Base-by-base conservation (phyloP, 768 basidiomycete species). In the Podaxis sp. region DNA sequence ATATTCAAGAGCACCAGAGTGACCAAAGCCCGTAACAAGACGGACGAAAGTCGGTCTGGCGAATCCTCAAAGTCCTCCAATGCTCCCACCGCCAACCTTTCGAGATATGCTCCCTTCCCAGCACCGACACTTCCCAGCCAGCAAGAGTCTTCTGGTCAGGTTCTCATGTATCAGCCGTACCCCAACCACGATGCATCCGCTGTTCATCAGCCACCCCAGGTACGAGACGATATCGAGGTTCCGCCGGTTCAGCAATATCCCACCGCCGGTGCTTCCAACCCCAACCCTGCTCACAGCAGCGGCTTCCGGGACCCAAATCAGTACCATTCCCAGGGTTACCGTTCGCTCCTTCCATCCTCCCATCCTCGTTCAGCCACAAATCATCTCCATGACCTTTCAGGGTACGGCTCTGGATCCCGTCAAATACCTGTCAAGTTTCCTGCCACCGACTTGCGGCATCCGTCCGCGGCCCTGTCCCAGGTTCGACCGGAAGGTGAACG, bases 1-100 rank as follows among this genome's bases (percentile, higher is more conserved):
- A 72, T 85, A 55, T 91, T 90, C 74, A 84, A 83, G 68, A 89
- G 86, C 70, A 87, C 86, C n/a, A 80, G 85, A 57, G 75, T 85
- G 19, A 77, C 74, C 65, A 87, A 86, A 69, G 79, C 73, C 64
- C 78, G 78, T 55, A 70, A 70, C 58, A 83, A 80, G 67, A 68
- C 72, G 1, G 81, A 85, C 46, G 78, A 83, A 71, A 66, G 64
- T 50, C 64, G 69, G 19, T 65, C 65, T 49, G 54, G 54, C 17
- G 73, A 71, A 63, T 71, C 69, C 29, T 71, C 72, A 55, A 73
- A 71, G 54, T 63, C 73, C 13, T 69, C 75, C 17, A 68, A 63
- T 33, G 70, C 72, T 6, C 64, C 72, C 2, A 74, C 40, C 15
- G 25, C 52, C n/a, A 38, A 19, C 24, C 40, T 55, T 25, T 60